Evolutionary conservation across 306 rosid genomes (phyloP).

Genomic region (Lotus japonicus): DNA sequence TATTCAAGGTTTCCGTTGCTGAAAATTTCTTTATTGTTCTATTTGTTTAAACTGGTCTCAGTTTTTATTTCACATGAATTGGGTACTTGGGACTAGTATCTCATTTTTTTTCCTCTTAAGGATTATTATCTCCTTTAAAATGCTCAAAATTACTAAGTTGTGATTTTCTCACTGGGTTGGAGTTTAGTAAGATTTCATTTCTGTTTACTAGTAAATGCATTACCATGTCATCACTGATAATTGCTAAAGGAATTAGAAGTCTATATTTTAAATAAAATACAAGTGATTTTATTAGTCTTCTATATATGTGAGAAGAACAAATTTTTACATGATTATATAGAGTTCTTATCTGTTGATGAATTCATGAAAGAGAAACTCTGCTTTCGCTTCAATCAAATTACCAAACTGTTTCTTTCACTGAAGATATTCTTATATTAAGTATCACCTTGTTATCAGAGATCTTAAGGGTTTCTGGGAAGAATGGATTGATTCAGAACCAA

Average conservation of each 20-base stretch:
- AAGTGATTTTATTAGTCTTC: background rate
- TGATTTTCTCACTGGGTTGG: background rate
- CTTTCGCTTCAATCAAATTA: background rate
- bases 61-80: background rate
- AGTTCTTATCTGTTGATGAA: background rate
- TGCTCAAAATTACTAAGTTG: background rate
- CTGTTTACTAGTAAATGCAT: background rate
- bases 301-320: background rate
- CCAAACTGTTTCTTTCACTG: background rate
- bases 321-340: background rate
- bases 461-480: constrained; percentile 45
- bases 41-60: too few relatives aligned
- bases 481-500: constrained; percentile 42
- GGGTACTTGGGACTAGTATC: constrained; percentile 3
- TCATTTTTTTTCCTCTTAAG: background rate
- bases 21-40: constrained; percentile 4
- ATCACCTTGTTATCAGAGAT: constrained; percentile 33
- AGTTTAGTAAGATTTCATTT: background rate
- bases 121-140: background rate
- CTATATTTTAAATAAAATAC: background rate
- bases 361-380: background rate
- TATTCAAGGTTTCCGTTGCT: background rate
- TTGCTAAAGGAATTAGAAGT: constrained; percentile 1
- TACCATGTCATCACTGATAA: background rate
- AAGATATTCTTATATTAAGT: background rate